Percentiles rank a stretch among this genome's conserved stretches.
These are phyloP conservation scores for Globisporangium polare DNA, from an alignment of 352 stramenopile species.

Conservation along the genomic window DNA sequence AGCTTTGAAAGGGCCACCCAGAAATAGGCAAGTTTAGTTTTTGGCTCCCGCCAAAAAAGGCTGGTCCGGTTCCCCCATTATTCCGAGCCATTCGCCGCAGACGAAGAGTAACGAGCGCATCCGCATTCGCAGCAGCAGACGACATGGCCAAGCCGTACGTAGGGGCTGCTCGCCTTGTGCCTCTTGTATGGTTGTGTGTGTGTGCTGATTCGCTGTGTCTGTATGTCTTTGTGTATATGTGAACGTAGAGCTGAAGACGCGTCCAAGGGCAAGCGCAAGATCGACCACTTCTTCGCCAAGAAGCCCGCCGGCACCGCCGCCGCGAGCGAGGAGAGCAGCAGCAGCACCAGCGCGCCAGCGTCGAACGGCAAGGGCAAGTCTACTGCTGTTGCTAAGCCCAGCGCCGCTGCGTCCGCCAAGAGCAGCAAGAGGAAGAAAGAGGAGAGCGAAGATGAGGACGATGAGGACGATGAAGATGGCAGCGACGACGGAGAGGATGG, in stretches of 20 bases:
- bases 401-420: conserved; percentile 7
- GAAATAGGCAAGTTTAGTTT: background rate
- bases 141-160: conserved; percentile 37
- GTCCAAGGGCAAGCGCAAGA: conserved; percentile 40
- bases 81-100: conserved; percentile 4
- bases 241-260: conserved; percentile 31
- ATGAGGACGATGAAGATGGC: conserved; percentile 42
- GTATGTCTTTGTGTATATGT: background rate
- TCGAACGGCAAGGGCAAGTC: conserved; percentile 34
- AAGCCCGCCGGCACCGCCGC: conserved; percentile 7
- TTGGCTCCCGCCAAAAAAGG: conserved; percentile 1
- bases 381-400: conserved; percentile 18
- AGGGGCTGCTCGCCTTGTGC: background rate
- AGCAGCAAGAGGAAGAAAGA: conserved; percentile 20
- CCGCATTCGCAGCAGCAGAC: background rate
- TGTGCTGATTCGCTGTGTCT: background rate
- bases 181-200: background rate
- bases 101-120: background rate
- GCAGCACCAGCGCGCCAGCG: conserved; percentile 11
- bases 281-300: conserved; percentile 22
- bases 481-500: conserved; percentile 32
- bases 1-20: background rate
- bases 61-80: conserved; percentile 6
- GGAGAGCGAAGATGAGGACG: conserved; percentile 43
- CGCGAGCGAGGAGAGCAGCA: conserved; percentile 6